phyloP scores from a whole-genome alignment of 2,329 filamentous ascomycete species.

The Lecanosticta acicola region DNA sequence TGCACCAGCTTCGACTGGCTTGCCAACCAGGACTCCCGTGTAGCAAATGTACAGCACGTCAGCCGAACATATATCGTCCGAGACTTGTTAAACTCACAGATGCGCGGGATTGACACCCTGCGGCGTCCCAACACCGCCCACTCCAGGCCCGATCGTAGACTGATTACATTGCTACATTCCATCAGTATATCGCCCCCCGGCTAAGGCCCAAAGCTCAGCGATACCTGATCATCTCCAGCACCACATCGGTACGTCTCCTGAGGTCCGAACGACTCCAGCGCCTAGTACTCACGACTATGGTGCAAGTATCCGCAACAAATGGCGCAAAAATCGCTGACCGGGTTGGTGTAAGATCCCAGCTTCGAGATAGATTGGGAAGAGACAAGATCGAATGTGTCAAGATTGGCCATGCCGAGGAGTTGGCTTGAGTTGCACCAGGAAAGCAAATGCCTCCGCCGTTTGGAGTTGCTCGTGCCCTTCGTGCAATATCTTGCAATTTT shows the following conservation, averaged over 20 bases:
- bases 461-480: no score
- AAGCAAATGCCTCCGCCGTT: no score
- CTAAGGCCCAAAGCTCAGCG: no score
- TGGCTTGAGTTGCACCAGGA: no score
- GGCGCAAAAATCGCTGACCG: no score
- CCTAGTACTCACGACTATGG: conserved; percentile 8
- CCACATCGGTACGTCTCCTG: conserved; percentile 8
- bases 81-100: conserved; percentile 4
- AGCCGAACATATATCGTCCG: no score
- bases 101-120: conserved; percentile 12
- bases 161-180: conserved; percentile 8
- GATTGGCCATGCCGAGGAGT: no score
- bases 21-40: conserved; percentile 2
- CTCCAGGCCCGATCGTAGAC: conserved; percentile 8
- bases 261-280: conserved; percentile 5
- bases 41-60: background rate
- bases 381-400: no score
- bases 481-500: no score
- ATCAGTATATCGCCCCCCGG: no score
- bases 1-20: conserved; percentile 4
- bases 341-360: no score
- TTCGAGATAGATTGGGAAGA: no score
- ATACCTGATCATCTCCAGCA: conserved; percentile 6
- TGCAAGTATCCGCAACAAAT: conserved; percentile 8
- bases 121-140: conserved; percentile 3